Evolutionary conservation across 768 basidiomycete species (phyloP), one percentile per base, ranked within the genome.

Genomic region (Tulasnella sp.): DNA sequence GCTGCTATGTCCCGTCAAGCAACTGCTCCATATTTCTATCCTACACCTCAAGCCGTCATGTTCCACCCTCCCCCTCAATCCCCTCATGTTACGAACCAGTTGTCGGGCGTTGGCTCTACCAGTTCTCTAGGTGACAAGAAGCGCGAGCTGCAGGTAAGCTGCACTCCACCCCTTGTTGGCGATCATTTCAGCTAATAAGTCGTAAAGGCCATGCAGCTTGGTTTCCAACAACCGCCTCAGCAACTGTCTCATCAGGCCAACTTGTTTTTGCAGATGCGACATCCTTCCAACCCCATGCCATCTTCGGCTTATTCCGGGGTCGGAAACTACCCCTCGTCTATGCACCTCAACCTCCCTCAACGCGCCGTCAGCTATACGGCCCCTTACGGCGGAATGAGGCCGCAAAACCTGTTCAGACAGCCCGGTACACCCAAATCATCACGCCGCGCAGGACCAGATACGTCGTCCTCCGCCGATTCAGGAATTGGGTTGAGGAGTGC

Each of bases 21-120:
- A 9, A 68, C 64, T 32, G 77, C 81, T 11, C 82, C 78, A 59
- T 84, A 74, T 64, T 86, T 74, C 64, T 83, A 80, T 64, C 73
- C 78, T 27, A 64, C 75, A 12, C 74, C 72, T 59, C 82, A 81
- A 63, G 69, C 77, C 5, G 72, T 84, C 65, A 70, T 84, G 59
- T 84, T 80, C 67, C 74, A 78, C 58, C 67, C 72, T 11, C 43
- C 64, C 36, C 72, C 74, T 25, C 71, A 77, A 12, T 68, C 75
- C 52, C 78, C 80, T 4, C 74, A 79, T 23, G 75, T 82, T 71
- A 68, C 75, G 6, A 70, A 73, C n/a, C 69, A 75, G 21, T 79
- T 79, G 55, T 57, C 78, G 25, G 65, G 69, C 32, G 63, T 73
- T 40, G 66, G 74, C 19, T 66, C 68, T 41, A 72, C 75, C 34